Evolutionary conservation across 2,329 filamentous ascomycete species (phyloP), one percentile per base, ranked within the genome.

Genomic region (Mycosphaerelloides madeirae): DNA sequence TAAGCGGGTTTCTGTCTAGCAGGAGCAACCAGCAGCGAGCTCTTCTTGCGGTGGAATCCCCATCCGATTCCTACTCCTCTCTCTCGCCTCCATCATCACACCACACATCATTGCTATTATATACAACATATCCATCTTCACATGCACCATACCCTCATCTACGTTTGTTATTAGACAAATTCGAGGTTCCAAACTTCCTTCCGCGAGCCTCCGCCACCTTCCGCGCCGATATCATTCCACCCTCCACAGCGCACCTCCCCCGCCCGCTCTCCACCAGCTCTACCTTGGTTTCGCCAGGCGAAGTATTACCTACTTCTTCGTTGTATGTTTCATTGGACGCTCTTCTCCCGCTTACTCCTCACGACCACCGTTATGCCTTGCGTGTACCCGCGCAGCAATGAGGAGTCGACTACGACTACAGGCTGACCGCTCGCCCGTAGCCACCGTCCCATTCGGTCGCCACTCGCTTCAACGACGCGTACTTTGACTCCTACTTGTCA

Each of bases 111-210:
- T 14, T 12, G 12, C 35, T 12, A 28, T 18, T 3, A 31, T 25
- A 29, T 11, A 12, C 15, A 15, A 18, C 15, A 15, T 20, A 29
- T 31, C 34, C 22, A 12, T 28, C 35, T 36, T 29, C 28, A 8
- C 38, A 35, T 40, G 29, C 46, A 32, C 15, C 33, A 32, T 40
- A 37, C 35, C 43, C 42, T 45, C 49, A 36, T 29, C 40, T 29
- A 47, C 41, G 44, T 55, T 55, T 59, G 55, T 59, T 58, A 61
- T 57, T 57, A 59, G 56, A 59, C 56, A 57, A 55, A 54, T 44
- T 39, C n/a, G 42, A 48, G 46, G 37, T 38, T 18, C 28, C 29
- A 18, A 34, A 28, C 16, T 19, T 36, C n/a, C 33, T 18, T 16
- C 33, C 33, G 33, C 33, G 8, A 36, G 35, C 29, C 40, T 36